Base-by-base conservation (phyloP, 768 basidiomycete genomes). In the Clitopilus passeckerianus region DNA sequence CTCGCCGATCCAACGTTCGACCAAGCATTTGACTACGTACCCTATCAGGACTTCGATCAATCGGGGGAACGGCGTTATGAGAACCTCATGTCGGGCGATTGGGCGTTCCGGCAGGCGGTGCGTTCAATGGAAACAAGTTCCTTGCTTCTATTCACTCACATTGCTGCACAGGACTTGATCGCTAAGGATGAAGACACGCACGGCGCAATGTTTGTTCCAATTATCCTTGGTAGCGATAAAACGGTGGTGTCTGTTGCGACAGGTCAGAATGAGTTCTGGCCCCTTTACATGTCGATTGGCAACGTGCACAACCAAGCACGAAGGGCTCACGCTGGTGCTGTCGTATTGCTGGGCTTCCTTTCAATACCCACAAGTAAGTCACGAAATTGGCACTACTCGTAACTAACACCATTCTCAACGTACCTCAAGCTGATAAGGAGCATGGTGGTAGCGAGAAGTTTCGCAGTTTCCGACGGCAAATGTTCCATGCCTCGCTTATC, bases 11-110 rank as follows among this genome's bases (percentile, higher is more conserved):
- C n/a, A n/a, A n/a, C n/a, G n/a, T n/a, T n/a, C n/a, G n/a, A n/a
- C n/a, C n/a, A n/a, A n/a, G n/a, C n/a, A n/a, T n/a, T n/a, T n/a
- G n/a, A n/a, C n/a, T n/a, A n/a, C n/a, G n/a, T n/a, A n/a, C n/a
- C n/a, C n/a, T n/a, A n/a, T n/a, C n/a, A n/a, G n/a, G n/a, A n/a
- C n/a, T n/a, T n/a, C n/a, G n/a, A n/a, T n/a, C n/a, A n/a, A n/a
- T n/a, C n/a, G n/a, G 68, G 66, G 0, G 60, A 69, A 34, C 58
- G 70, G 0, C 62, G 60, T 2, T 72, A 63, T 60, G 52, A 53
- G 8, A 66, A 79, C 57, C 67, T 79, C 20, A 76, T 80, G 75
- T 77, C 75, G 0, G 77, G 70, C 0, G 67, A 74, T 56, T 78
- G 66, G 61, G 70, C 70, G 0, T 80, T 71, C 72, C 59, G 61